Base-by-base conservation (phyloP, 192 early-diverging fungal species). In the Backusella westeae region DNA sequence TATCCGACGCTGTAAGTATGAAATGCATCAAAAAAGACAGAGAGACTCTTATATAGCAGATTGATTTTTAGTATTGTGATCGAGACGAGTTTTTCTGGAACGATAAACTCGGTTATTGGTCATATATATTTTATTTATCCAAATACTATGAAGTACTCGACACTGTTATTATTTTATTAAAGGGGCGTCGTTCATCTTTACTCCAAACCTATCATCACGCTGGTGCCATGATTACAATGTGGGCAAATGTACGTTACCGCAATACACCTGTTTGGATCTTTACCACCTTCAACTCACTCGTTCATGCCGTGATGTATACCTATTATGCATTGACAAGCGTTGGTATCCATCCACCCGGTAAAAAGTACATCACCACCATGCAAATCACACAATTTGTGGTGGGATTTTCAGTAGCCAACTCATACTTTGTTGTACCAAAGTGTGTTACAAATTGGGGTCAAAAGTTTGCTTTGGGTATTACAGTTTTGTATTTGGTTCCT, bases 111-210 rank as follows among this genome's bases (percentile, higher is more conserved):
- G 91, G 87, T 74, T 93, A 94, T 85, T 94, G 91, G 87, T 90
- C 91, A 39, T 96, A 93, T 69, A 72, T 94, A 71, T 96, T 96
- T 81, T 96, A 96, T 83, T 87, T 96, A 14, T 93, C 91, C 83
- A 94, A 94, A 81, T 93, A 89, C 81, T 96, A 95, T 82, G 95
- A 96, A 76, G 85, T 96, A 38, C 85, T 96, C 49, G 95, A 96
- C 76, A 96, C 95, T 66, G 87, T 91, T 79, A 95, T 96, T 80
- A 92, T 96, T 73, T 78, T 96, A 46, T 63, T 91, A 34, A 94
- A 96, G 80, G 93, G 93, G 21, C 90, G 90, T 68, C 87, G 86
- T 66, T 91, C 92, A 0, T 93, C 91, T n/a, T 83, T 94, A 14
- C 85, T 96, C 63, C 93, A 96, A 84, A 91, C 90, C 59, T 96